A percentile compares a stretch with the other conserved stretches of the same genome.
phyloP scores from a whole-genome alignment of 2,329 filamentous ascomycete species.

The Fusarium pilosicola region DNA sequence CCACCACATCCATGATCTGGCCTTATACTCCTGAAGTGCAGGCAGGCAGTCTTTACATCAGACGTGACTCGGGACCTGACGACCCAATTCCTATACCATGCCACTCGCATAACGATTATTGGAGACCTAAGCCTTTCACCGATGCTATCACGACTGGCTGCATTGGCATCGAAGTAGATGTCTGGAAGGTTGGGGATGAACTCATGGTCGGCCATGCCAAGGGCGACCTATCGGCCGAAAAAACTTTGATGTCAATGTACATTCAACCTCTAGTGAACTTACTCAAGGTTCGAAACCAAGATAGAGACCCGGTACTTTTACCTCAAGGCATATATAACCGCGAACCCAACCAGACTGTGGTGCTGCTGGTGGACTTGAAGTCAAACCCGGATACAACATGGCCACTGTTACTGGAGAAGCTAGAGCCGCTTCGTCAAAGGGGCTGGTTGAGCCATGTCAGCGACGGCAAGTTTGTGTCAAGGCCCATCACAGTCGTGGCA shows the following conservation, averaged over 20 bases:
- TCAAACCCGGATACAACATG: conserved; percentile 48
- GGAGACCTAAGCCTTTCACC: conserved; percentile 70
- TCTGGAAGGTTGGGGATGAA: conserved; percentile 67
- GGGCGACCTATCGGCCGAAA: conserved; percentile 61
- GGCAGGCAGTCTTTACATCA: neutral
- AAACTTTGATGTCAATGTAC: conserved; percentile 71
- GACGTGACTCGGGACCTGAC: neutral
- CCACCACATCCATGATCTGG: conserved; percentile 21
- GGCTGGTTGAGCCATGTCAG: conserved; percentile 67
- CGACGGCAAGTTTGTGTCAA: conserved; percentile 58
- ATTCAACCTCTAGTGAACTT: conserved; percentile 70
- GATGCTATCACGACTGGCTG: conserved; percentile 69
- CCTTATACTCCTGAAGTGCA: neutral
- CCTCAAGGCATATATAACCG: conserved; percentile 66
- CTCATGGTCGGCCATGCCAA: conserved; percentile 73
- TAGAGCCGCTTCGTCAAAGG: conserved; percentile 66
- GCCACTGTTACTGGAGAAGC: conserved; percentile 44
- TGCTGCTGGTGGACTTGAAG: conserved; percentile 77
- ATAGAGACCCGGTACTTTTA: neutral
- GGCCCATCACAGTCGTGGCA: conserved; percentile 74
- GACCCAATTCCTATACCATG: conserved; percentile 60
- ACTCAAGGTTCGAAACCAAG: conserved; percentile 58
- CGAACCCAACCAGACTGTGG: conserved; percentile 63
- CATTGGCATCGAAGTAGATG: conserved; percentile 74
- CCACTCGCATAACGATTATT: conserved; percentile 79